These are phyloP conservation scores for Aspergillus candidus DNA, from an alignment of 2,329 filamentous ascomycete genomes.

Conservation along the genomic window DNA sequence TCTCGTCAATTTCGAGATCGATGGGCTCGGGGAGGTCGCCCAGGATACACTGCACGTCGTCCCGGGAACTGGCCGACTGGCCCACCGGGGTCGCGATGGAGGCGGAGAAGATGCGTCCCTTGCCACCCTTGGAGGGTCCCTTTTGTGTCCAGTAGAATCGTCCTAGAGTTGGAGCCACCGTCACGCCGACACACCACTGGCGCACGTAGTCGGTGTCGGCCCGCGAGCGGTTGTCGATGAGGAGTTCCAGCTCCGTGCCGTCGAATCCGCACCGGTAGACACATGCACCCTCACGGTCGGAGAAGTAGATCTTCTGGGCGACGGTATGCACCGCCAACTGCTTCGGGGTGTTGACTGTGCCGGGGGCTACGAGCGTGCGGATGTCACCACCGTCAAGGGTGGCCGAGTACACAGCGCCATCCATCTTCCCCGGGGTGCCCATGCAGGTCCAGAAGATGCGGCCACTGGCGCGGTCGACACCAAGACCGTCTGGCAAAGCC, in stretches of 20 bases:
- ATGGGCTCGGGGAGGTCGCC: conserved; percentile 50
- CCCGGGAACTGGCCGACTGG: conserved; percentile 27
- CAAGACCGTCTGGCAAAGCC: conserved; percentile 43
- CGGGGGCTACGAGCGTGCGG: conserved; percentile 38
- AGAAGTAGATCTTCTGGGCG: conserved; percentile 34
- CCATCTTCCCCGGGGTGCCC: conserved; percentile 36
- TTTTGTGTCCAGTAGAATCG: conserved; percentile 59
- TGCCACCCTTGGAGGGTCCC: conserved; percentile 45
- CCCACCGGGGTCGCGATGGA: conserved; percentile 36
- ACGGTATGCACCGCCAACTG: conserved; percentile 29
- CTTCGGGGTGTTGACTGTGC: conserved; percentile 47
- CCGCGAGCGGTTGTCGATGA: conserved; percentile 29
- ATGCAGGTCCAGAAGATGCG: conserved; percentile 49
- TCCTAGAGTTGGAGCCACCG: conserved; percentile 38
- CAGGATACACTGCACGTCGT: conserved; percentile 42
- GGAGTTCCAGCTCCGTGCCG: conserved; percentile 27
- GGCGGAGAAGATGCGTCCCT: conserved; percentile 51
- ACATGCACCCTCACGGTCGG: conserved; percentile 39
- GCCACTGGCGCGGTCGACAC: conserved; percentile 25
- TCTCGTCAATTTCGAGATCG: conserved; percentile 51
- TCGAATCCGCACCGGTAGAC: conserved; percentile 34
- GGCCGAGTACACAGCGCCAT: conserved; percentile 43
- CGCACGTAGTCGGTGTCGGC: conserved; percentile 31
- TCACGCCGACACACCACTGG: conserved; percentile 53
- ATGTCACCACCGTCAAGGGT: conserved; percentile 47